Evolutionary conservation across 2,329 filamentous ascomycete genomes (phyloP).

Genomic region (Sclerotinia borealis): DNA sequence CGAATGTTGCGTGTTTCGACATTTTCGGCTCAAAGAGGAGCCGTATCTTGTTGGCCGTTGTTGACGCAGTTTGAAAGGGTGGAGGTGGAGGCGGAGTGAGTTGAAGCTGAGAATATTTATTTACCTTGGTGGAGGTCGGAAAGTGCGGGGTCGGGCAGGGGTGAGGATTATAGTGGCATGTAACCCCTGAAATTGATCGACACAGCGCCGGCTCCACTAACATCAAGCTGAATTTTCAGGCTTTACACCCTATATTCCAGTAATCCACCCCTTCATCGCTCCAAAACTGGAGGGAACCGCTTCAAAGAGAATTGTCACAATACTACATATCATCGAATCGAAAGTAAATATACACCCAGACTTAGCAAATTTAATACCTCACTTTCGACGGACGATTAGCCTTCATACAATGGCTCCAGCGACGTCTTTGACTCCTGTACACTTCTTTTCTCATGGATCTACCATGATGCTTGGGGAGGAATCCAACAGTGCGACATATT

Average conservation of each 20-base stretch:
- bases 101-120: too few relatives aligned
- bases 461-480: slow-evolving; percentile 68
- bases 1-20: neutral
- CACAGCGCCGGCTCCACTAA: neutral
- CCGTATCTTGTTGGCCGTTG: too few relatives aligned
- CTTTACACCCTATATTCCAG: too few relatives aligned
- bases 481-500: slow-evolving; percentile 54
- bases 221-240: too few relatives aligned
- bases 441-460: slow-evolving; percentile 59
- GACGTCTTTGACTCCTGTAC: slow-evolving; percentile 18
- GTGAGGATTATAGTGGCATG: neutral
- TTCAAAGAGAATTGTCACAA: too few relatives aligned
- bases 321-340: too few relatives aligned
- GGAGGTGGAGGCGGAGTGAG: neutral
- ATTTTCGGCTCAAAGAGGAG: neutral
- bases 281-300: too few relatives aligned
- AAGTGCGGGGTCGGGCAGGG: too few relatives aligned
- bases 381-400: neutral
- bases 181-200: neutral
- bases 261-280: too few relatives aligned
- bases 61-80: neutral
- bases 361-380: neutral
- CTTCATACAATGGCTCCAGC: neutral
- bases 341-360: too few relatives aligned
- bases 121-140: too few relatives aligned